Evolutionary conservation across 23 red algal species (phyloP), one percentile per base, ranked within the genome.

Genomic region (Porphyridium purpureum): DNA sequence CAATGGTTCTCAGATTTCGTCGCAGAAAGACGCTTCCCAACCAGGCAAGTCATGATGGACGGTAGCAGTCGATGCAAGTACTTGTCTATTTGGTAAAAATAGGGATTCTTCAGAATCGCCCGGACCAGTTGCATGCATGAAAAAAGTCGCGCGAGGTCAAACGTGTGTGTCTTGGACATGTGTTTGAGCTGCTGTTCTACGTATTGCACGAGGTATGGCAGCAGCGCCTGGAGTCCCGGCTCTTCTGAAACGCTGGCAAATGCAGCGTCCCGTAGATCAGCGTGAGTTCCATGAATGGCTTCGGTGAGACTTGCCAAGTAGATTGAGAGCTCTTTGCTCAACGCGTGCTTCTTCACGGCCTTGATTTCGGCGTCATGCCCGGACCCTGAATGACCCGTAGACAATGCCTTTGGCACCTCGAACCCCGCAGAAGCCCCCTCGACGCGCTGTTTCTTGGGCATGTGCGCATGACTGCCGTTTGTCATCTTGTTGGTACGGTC

Each of bases 1-100:
- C 90, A 98, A 27, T 98, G 90, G 66, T 84, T 59, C 35, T 98
- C 90, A 19, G 40, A 59, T 24, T 63, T 60, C 19, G 50, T 51
- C 4, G 54, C 46, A 27, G 62, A 81, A 31, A 86, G 71, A 0
- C 55, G 49, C 50, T 80, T 79, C 34, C 55, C 67, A 19, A 98
- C 54, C 11, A 98, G 49, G 40, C 90, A 98, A 26, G 80, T 81
- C 9, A 98, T 46, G 21, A 85, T 27, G 7, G 81, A 31, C 15
- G 90, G 72, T 14, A 98, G 56, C 7, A 98, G 44, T 51, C 86
- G 90, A 29, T 98, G 90, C 3, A 86, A 57, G 49, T 93, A 93
- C 4, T 27, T 9, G 9, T 64, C 59, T 6, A 64, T 21, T n/a
- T n/a, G n/a, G n/a, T 35, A 29, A 49, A 64, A 21, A 24, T 74